Evolutionary conservation across 495 filamentous ascomycete genomes (phyloP).

Genomic region (Barbatosphaeria neglecta): DNA sequence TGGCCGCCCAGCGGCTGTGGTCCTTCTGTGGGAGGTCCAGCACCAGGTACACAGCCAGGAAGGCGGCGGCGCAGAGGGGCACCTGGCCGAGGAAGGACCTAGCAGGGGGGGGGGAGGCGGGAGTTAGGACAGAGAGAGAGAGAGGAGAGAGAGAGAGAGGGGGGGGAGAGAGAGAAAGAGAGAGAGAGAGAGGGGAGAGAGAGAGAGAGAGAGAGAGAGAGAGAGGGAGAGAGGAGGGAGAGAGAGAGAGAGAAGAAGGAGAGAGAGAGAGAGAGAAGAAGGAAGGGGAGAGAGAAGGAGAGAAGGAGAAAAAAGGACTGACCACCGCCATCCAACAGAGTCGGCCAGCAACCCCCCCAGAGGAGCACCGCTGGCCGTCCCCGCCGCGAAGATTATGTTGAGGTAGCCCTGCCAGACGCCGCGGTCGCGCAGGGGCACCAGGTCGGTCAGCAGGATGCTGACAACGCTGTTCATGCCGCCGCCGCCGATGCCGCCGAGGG

Average conservation of each 20-base stretch:
- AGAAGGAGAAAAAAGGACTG: too few species aligned
- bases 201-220: too few species aligned
- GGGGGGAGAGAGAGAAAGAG: too few species aligned
- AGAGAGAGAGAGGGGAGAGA: too few species aligned
- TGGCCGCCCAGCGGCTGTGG: conserved; percentile 23
- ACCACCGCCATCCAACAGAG: conserved; percentile 75
- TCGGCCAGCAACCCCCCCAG: conserved; percentile 69
- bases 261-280: too few species aligned
- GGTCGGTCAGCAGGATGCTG: conserved; percentile 65
- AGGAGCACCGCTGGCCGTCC: conserved; percentile 60
- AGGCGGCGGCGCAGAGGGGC: conserved; percentile 58
- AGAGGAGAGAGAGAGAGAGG: too few species aligned
- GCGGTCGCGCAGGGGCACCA: conserved; percentile 63
- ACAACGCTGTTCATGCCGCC: conserved; percentile 80
- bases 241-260: too few species aligned
- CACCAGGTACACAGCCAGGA: conserved; percentile 47
- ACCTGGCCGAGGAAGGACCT: conserved; percentile 65
- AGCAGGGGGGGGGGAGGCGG: background rate
- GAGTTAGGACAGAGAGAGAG: background rate
- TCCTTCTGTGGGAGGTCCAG: conserved; percentile 50
- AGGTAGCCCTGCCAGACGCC: conserved; percentile 75
- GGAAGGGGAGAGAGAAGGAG: too few species aligned
- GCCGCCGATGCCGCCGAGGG: conserved; percentile 60
- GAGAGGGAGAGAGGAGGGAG: too few species aligned
- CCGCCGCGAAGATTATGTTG: conserved; percentile 67